These are phyloP conservation scores for Solanum peruvianum DNA, from an alignment of 257 asterid species.

Conservation along the genomic window DNA sequence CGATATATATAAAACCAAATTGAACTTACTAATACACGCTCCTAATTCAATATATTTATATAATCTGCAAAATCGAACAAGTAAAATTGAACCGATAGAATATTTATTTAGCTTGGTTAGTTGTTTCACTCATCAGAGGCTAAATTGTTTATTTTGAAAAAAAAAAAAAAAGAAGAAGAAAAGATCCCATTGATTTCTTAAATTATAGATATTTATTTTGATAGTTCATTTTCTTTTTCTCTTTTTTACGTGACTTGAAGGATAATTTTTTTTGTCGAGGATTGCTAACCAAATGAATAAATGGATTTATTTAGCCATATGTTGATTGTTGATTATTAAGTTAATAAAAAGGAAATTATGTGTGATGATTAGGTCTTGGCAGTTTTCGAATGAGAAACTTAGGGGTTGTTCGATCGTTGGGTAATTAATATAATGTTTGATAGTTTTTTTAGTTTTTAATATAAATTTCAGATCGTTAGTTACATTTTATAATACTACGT, in stretches of 20 bases:
- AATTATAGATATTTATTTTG: not conserved
- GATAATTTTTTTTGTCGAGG: not conserved
- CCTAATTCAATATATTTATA: too few species aligned
- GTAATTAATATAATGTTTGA: not conserved
- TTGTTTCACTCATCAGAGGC: not conserved
- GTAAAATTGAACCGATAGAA: not conserved
- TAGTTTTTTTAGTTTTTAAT: not conserved
- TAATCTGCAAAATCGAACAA: too few species aligned
- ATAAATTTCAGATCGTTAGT: not conserved
- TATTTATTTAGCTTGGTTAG: not conserved
- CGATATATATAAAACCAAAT: too few species aligned
- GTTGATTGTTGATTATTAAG: not conserved
- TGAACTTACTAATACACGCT: too few species aligned
- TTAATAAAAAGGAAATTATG: not conserved
- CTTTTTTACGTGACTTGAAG: not conserved
- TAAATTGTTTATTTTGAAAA: too few species aligned
- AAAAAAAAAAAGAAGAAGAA: too few species aligned
- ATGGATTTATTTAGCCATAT: not conserved
- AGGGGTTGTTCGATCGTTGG: not conserved
- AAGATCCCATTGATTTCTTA: not conserved
- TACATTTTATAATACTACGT: not conserved
- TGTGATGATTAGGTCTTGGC: not conserved
- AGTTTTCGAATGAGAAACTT: not conserved
- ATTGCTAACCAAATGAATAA: not conserved
- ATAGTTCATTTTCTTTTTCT: not conserved